A percentile compares a stretch with the other conserved stretches of the same genome.
Evolutionary conservation across 2,329 filamentous ascomycete genomes (phyloP).

Genomic region (Pseudopyrenochaeta lycopersici): DNA sequence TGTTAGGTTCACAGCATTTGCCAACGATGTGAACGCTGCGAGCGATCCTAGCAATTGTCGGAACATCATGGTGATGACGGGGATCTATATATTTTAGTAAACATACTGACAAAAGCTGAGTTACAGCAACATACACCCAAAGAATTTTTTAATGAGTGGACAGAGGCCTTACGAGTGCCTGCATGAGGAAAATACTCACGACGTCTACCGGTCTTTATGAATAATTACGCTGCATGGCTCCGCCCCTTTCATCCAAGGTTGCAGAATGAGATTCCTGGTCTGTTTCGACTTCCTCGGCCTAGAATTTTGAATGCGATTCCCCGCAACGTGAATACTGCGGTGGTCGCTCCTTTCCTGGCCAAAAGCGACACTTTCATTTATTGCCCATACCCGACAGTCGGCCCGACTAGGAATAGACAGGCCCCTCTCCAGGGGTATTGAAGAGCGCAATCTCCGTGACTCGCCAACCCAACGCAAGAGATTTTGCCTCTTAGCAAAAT

Average conservation of each 20-base stretch:
- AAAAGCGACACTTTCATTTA: conserved; percentile 10
- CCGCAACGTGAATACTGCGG: conserved; percentile 9
- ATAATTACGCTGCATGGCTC: background rate
- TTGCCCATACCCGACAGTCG: background rate
- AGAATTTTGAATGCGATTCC: conserved; percentile 4
- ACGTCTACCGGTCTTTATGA: conserved; percentile 13
- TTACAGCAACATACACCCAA: background rate
- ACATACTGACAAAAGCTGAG: background rate
- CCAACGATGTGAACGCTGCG: conserved; percentile 31
- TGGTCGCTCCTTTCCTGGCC: conserved; percentile 16
- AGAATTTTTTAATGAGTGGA: conserved; percentile 13
- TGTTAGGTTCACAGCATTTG: conserved; percentile 38
- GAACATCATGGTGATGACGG: conserved; percentile 32
- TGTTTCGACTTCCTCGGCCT: background rate
- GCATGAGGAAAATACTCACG: conserved; percentile 6
- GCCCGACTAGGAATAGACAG: background rate
- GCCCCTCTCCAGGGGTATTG: background rate
- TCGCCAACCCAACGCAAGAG: background rate
- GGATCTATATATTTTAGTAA: conserved; percentile 17
- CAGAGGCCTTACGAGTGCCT: conserved; percentile 22
- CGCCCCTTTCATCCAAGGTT: conserved; percentile 6
- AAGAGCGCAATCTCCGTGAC: background rate
- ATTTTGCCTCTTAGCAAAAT: too few relatives aligned
- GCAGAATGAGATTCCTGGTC: background rate
- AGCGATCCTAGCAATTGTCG: conserved; percentile 26